Evolutionary conservation across 495 filamentous ascomycete genomes (phyloP).

Genomic region (Aspergillus cavernicola): DNA sequence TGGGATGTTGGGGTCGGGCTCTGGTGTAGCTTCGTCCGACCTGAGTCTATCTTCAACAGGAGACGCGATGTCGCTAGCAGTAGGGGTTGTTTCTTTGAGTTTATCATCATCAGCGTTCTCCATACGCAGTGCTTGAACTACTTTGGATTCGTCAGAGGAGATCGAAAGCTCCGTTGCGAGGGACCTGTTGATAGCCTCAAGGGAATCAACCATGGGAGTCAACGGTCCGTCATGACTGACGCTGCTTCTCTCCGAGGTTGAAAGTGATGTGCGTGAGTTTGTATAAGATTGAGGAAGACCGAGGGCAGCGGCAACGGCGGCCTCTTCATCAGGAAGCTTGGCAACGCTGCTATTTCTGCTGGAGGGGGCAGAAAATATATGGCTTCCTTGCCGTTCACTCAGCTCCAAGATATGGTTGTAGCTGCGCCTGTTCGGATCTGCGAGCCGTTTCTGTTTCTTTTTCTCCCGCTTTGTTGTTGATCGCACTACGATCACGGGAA

Average conservation of each 20-base stretch:
- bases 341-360: conserved; percentile 37
- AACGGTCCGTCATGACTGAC: conserved; percentile 32
- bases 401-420: conserved; percentile 77
- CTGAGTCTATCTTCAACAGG: background rate
- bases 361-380: conserved; percentile 50
- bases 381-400: conserved; percentile 51
- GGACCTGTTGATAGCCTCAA: conserved; percentile 28
- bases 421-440: conserved; percentile 71
- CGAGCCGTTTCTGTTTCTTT: conserved; percentile 83
- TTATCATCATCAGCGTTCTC: conserved; percentile 5
- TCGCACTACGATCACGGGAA: conserved; percentile 95
- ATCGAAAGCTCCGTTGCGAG: conserved; percentile 18
- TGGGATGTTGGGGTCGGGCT: conserved; percentile 18
- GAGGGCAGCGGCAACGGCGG: conserved; percentile 67
- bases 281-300: conserved; percentile 51
- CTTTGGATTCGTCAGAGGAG: conserved; percentile 38
- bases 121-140: conserved; percentile 14
- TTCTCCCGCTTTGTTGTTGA: conserved; percentile 86
- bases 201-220: conserved; percentile 24
- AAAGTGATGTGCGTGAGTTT: conserved; percentile 48
- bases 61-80: background rate
- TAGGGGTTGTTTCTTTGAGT: background rate
- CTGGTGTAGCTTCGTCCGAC: background rate
- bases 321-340: conserved; percentile 58
- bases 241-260: conserved; percentile 42